Evolutionary conservation across 179 eudicot genomes (phyloP).

Genomic region (Drosera spatulata): DNA sequence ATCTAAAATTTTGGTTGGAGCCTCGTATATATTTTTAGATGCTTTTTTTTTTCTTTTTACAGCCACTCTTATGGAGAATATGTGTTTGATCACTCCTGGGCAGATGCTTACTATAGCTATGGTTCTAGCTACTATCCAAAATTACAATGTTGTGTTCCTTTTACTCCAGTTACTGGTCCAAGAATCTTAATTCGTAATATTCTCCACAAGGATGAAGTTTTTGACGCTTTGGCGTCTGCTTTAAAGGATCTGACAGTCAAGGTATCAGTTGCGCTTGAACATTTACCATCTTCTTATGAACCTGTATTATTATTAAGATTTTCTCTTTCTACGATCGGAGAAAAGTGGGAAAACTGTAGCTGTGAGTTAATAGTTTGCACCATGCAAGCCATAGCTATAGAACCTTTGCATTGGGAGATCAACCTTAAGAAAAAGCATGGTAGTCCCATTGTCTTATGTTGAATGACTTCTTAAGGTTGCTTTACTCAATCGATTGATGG

Average conservation of each 20-base stretch:
- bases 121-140: conserved; percentile 92
- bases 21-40: too few species aligned
- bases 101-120: conserved; percentile 79
- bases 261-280: conserved; percentile 30
- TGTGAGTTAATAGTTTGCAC: too few species aligned
- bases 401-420: too few species aligned
- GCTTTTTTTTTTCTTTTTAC: conserved; percentile 18
- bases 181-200: conserved; percentile 77
- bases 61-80: conserved; percentile 98
- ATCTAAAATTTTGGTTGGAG: too few species aligned
- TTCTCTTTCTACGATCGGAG: too few species aligned
- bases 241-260: conserved; percentile 62
- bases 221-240: conserved; percentile 62
- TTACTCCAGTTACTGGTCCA: conserved; percentile 90
- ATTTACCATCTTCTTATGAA: background rate
- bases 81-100: conserved; percentile 98
- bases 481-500: too few species aligned
- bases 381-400: too few species aligned
- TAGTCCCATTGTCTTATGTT: too few species aligned
- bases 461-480: too few species aligned
- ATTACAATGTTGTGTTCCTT: conserved; percentile 83
- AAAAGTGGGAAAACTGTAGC: too few species aligned
- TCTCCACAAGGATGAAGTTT: conserved; percentile 53
- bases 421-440: too few species aligned
- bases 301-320: background rate